These are phyloP conservation scores for Fusarium sp. DNA, from an alignment of 2,329 filamentous ascomycete species.

Conservation along the genomic window DNA sequence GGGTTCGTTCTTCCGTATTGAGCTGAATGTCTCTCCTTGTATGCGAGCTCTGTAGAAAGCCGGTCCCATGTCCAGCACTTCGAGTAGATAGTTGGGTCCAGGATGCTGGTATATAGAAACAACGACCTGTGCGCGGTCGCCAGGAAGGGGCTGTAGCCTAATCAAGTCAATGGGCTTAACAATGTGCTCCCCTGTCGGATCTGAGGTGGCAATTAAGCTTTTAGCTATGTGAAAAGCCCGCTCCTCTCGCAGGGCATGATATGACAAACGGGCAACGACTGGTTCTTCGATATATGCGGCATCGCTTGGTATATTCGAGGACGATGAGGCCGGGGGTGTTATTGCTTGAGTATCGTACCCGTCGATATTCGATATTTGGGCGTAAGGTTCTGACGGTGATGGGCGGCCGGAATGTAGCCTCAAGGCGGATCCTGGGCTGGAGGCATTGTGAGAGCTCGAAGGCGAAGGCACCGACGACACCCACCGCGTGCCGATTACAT, in stretches of 20 bases:
- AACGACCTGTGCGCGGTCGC: constrained; percentile 75
- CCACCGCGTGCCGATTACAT: constrained; percentile 71
- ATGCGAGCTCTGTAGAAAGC: constrained; percentile 71
- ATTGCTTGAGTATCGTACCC: constrained; percentile 50
- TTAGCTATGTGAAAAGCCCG: constrained; percentile 86
- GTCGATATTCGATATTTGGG: constrained; percentile 47
- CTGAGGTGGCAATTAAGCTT: constrained; percentile 73
- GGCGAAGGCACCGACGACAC: constrained; percentile 60
- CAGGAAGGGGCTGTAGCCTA: constrained; percentile 72
- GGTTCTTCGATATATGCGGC: constrained; percentile 67
- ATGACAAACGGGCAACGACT: constrained; percentile 84
- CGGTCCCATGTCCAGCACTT: constrained; percentile 80
- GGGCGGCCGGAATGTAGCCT: constrained; percentile 56
- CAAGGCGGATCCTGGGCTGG: constrained; percentile 55
- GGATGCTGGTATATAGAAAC: constrained; percentile 85
- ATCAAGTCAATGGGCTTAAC: constrained; percentile 83
- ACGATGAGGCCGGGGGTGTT: constrained; percentile 45
- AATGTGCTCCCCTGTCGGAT: constrained; percentile 79
- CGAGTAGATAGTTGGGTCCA: constrained; percentile 75
- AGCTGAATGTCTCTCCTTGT: constrained; percentile 60
- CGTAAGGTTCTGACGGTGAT: constrained; percentile 54
- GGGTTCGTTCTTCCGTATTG: constrained; percentile 55
- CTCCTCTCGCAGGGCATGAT: constrained; percentile 84
- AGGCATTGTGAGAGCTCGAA: constrained; percentile 56
- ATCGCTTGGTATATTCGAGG: constrained; percentile 53